A percentile compares a stretch with the other conserved stretches of the same genome.
Conservation (phyloP, 2,329 filamentous ascomycete species). For the Clonostachys rosea region DNA sequence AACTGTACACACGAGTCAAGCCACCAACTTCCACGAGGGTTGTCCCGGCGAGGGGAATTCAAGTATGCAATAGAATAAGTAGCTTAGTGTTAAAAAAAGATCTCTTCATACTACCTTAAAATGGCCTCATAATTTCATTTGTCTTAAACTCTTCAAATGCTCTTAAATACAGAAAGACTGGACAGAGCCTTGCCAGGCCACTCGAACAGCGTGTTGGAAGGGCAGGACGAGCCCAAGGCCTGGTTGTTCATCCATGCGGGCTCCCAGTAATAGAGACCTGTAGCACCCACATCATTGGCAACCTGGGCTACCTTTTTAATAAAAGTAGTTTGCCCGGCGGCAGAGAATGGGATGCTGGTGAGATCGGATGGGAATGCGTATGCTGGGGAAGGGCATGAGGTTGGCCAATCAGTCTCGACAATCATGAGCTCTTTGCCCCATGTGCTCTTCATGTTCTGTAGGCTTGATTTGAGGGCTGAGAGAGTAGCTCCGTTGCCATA, state of each 20-base stretch:
- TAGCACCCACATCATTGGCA: slow-evolving; percentile 46
- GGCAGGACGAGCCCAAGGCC: slow-evolving; percentile 59
- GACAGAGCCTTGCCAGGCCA: slow-evolving; percentile 47
- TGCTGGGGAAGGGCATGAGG: slow-evolving; percentile 51
- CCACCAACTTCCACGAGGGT: too few relatives aligned
- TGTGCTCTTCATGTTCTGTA: slow-evolving; percentile 53
- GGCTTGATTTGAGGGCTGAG: slow-evolving; percentile 44
- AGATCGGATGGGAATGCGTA: slow-evolving; percentile 58
- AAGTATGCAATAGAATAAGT: too few relatives aligned
- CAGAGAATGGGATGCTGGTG: slow-evolving; percentile 54
- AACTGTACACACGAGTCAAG: too few relatives aligned
- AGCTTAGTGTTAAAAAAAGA: too few relatives aligned
- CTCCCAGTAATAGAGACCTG: slow-evolving; percentile 71
- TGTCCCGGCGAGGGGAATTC: too few relatives aligned
- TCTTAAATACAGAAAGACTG: slow-evolving; percentile 50
- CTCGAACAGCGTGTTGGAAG: slow-evolving; percentile 58
- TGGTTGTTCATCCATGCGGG: slow-evolving; percentile 66
- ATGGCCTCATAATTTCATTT: too few relatives aligned
- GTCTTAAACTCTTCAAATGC: background rate
- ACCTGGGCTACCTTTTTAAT: slow-evolving; percentile 54
- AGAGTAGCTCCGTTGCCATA: slow-evolving; percentile 58
- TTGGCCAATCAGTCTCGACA: slow-evolving; percentile 68
- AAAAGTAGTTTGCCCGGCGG: slow-evolving; percentile 58
- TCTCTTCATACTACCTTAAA: too few relatives aligned
- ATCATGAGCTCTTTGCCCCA: slow-evolving; percentile 66